Base-by-base conservation (phyloP, 495 filamentous ascomycete species). In the Immersiella caudata region DNA sequence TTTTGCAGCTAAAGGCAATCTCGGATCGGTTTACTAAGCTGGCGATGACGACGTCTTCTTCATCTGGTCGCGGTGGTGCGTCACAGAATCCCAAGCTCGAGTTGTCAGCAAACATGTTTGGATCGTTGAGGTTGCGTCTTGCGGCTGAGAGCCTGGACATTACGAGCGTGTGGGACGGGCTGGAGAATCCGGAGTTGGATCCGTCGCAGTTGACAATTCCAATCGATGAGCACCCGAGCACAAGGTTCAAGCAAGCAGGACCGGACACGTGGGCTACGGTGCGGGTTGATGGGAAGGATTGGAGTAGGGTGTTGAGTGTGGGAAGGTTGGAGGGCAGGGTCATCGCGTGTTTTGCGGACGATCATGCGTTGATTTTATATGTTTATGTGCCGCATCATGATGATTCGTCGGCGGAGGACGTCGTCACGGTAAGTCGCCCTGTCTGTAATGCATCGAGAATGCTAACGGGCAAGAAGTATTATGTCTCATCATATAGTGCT, bases 21-120 rank as follows among this genome's bases (percentile, higher is more conserved):
- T 93, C 90, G 6, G 95, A 99, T 76, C 90, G 95, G 50, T 97
- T 97, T 80, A 97, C 92, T 52, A 94, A 91, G 68, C 85, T 97
- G 0, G 82, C 83, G 54, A 65, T 78, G 18, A 80, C 80, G 2
- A 74, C 85, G 7, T 68, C 79, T 20, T 52, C 71, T 51, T 18
- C 62, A 60, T 61, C 70, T 40, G 26, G 55, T 25, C 57, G 66
- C 40, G 29, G 61, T 65, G 62, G 60, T 60, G 51, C 70, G 29
- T 73, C 22, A 64, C 71, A 69, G 2, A 72, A 72, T 6, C 90
- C 92, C 0, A 91, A 91, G 70, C 79, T 98, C 7, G 90, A 93
- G 69, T 75, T 98, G 25, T 87, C 86, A 35, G 96, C 93, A 12
- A 97, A 96, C 74, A 93, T 94, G 89, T 89, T 93, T 76, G 95